Evolutionary conservation across 257 asterid species (phyloP).

Genomic region (Euphrasia confusa): DNA sequence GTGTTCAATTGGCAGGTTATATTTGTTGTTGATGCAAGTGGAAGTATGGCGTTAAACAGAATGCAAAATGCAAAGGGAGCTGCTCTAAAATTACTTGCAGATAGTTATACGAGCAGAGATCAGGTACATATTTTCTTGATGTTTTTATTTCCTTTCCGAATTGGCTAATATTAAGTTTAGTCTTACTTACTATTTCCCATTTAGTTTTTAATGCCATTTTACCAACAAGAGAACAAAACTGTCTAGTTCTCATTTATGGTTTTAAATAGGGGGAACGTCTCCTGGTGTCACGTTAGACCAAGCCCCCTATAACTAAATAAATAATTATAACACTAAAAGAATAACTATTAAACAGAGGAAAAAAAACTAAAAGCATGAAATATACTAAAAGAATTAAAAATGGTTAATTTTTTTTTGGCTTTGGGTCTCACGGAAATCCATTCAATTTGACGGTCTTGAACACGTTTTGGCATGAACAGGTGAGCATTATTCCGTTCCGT

Average conservation of each 20-base stretch:
- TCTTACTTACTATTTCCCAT: not conserved
- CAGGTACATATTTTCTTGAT: slow-evolving; percentile 50
- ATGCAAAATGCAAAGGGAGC: slow-evolving; percentile 99
- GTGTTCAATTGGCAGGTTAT: slow-evolving; percentile 57
- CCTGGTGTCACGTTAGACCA: not conserved
- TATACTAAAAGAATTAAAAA: too few relatives aligned
- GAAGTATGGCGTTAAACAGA: slow-evolving; percentile 98
- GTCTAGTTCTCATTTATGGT: slow-evolving; percentile 20
- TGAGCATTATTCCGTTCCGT: slow-evolving; percentile 93
- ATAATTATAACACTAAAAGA: not conserved
- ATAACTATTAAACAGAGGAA: not conserved
- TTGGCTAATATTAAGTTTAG: not conserved
- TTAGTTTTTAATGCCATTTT: not conserved
- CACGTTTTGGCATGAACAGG: slow-evolving; percentile 39
- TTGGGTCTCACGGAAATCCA: not conserved
- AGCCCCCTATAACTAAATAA: not conserved
- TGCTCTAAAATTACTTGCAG: slow-evolving; percentile 91
- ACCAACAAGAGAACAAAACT: slow-evolving; percentile 6
- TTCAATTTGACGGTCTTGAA: not conserved
- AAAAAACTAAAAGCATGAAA: too few relatives aligned
- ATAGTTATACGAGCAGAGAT: slow-evolving; percentile 98
- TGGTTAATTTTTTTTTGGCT: not conserved
- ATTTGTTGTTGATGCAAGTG: slow-evolving; percentile 98
- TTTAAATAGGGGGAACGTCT: slow-evolving; percentile 39
- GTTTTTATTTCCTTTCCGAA: not conserved